phyloP scores from a whole-genome alignment of 352 stramenopile genomes.

The Elongisporangium prolatum region DNA sequence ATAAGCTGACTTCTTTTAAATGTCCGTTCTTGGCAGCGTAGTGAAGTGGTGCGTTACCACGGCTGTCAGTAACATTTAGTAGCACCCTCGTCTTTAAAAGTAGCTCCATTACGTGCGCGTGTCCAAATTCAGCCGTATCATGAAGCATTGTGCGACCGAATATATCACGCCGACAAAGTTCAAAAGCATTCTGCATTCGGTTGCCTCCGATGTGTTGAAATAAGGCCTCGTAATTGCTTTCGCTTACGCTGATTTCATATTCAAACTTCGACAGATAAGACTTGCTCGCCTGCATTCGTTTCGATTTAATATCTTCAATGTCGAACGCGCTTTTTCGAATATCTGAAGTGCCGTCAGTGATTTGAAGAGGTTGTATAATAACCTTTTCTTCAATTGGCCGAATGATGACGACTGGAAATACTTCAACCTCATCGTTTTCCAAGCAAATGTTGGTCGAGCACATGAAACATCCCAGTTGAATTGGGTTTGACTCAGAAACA shows the following conservation, averaged over 20 bases:
- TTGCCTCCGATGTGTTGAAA: slow-evolving; percentile 39
- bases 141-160: slow-evolving; percentile 56
- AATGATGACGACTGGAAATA: slow-evolving; percentile 59
- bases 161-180: slow-evolving; percentile 45
- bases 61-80: slow-evolving; percentile 28
- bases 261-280: slow-evolving; percentile 57
- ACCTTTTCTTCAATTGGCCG: slow-evolving; percentile 30
- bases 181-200: slow-evolving; percentile 32
- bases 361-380: slow-evolving; percentile 6
- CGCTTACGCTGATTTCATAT: slow-evolving; percentile 39
- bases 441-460: slow-evolving; percentile 43
- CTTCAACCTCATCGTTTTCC: slow-evolving; percentile 54
- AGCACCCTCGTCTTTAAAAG: slow-evolving; percentile 43
- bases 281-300: slow-evolving; percentile 16
- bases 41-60: slow-evolving; percentile 52
- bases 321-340: background rate
- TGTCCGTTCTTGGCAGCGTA: slow-evolving; percentile 37
- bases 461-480: slow-evolving; percentile 34
- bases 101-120: slow-evolving; percentile 43
- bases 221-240: slow-evolving; percentile 59
- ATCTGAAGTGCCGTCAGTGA: background rate
- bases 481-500: slow-evolving; percentile 12
- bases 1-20: slow-evolving; percentile 46
- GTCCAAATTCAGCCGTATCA: slow-evolving; percentile 51
- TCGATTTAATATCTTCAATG: background rate